Conservation (phyloP, 768 basidiomycete genomes). For the Epithele typhae region DNA sequence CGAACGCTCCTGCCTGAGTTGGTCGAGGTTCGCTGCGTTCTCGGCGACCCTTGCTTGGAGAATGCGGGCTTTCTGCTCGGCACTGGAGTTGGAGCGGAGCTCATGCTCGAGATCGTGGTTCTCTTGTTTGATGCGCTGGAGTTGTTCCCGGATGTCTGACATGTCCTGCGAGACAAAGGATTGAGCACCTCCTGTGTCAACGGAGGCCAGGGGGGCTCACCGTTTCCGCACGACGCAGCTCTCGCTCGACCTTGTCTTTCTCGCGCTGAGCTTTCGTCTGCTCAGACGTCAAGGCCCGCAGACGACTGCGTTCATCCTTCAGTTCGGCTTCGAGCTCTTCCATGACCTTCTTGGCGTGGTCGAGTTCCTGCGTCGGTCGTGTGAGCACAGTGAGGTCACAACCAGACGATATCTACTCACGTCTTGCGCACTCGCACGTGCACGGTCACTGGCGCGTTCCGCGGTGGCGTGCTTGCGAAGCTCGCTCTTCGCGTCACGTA, state of each 20-base stretch:
- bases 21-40: constrained; percentile 67
- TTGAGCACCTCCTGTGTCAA: background rate
- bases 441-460: constrained; percentile 45
- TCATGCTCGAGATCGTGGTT: constrained; percentile 72
- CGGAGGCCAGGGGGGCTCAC: constrained; percentile 35
- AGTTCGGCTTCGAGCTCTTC: constrained; percentile 68
- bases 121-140: constrained; percentile 67
- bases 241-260: constrained; percentile 55
- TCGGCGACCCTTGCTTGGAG: constrained; percentile 65
- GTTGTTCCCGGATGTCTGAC: constrained; percentile 66
- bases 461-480: constrained; percentile 48
- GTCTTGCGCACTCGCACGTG: constrained; percentile 48
- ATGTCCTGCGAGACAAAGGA: constrained; percentile 52
- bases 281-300: constrained; percentile 60
- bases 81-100: constrained; percentile 63
- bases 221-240: constrained; percentile 68
- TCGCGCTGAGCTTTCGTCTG: constrained; percentile 61
- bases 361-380: constrained; percentile 52
- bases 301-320: constrained; percentile 62
- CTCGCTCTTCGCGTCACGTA: constrained; percentile 56
- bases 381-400: background rate
- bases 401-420: constrained; percentile 34
- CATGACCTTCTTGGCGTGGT: constrained; percentile 59
- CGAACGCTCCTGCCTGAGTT: constrained; percentile 73
- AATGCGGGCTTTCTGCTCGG: constrained; percentile 69